phyloP scores from a whole-genome alignment of 768 basidiomycete genomes.

The Omphalotus guepiniiformis region DNA sequence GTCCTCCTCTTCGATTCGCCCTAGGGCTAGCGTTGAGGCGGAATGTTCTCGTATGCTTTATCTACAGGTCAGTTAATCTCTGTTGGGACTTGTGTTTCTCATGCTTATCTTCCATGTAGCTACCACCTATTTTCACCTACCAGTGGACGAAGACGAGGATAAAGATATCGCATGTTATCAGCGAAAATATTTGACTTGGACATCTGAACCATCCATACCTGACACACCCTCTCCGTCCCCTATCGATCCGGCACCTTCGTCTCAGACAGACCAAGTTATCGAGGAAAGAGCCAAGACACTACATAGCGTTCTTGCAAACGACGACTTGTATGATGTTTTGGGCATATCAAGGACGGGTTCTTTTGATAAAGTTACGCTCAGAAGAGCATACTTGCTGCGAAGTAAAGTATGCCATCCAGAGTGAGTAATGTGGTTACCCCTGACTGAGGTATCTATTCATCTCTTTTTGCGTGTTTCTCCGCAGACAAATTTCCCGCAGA shows the following conservation, averaged over 20 bases:
- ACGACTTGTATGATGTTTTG: constrained; percentile 72
- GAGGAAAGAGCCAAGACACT: constrained; percentile 33
- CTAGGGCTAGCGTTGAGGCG: constrained; percentile 10
- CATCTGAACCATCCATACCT: constrained; percentile 33
- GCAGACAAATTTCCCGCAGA: constrained; percentile 70
- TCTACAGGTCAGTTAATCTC: constrained; percentile 20
- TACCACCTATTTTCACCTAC: constrained; percentile 59
- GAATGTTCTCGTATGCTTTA: constrained; percentile 28
- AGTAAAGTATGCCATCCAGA: constrained; percentile 84
- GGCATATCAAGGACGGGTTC: constrained; percentile 49
- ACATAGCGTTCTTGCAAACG: constrained; percentile 49
- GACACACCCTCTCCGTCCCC: constrained; percentile 24
- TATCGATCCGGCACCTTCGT: constrained; percentile 6
- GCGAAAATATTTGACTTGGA: constrained; percentile 48
- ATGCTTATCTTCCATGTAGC: constrained; percentile 31
- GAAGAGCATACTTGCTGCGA: constrained; percentile 72
- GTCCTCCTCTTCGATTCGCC: constrained; percentile 4
- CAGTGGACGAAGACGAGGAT: constrained; percentile 55
- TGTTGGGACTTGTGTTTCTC: constrained; percentile 3
- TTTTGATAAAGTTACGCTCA: constrained; percentile 58
- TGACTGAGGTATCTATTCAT: not conserved
- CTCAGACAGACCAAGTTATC: constrained; percentile 13
- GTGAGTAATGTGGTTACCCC: constrained; percentile 40
- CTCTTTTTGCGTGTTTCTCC: constrained; percentile 8
- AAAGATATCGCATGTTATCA: constrained; percentile 41